Base-by-base conservation (phyloP, 768 basidiomycete species). In the Lentinus tigrinus region DNA sequence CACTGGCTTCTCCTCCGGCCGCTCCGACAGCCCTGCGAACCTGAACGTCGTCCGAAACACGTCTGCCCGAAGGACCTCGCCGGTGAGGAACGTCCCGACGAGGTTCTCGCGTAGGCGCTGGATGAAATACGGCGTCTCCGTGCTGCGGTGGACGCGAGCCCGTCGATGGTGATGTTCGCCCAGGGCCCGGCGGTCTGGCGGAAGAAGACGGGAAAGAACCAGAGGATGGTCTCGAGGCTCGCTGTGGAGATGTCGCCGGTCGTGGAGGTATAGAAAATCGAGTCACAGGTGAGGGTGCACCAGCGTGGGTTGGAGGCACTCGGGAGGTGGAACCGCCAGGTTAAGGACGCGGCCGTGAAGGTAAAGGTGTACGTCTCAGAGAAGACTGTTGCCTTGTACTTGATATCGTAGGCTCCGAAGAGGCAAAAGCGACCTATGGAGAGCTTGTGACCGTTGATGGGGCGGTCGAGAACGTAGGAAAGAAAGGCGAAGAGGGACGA, bases 201-300 rank as follows among this genome's bases (percentile, higher is more conserved):
- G 54, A 75, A 74, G 47, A 73, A 61, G 8, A 70, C 62, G 5
- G 79, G 79, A 62, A 77, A 74, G 54, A 80, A 59, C 69, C 73
- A 76, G 27, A 77, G 47, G 19, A 68, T 66, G 23, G 67, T 57
- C 19, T 67, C 50, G 10, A 74, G 17, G 14, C 44, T 37, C 4
- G 59, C 47, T 13, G 72, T 47, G 34, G 68, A 65, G 34, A 71
- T 49, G 58, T 69, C 56, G 47, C 57, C 67, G 17, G 64, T 60
- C 4, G 57, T 34, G 44, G 75, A 74, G 43, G 61, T 63, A 62
- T 74, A 76, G 36, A 74, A 65, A 40, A 73, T 68, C 40, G 69
- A 64, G 21, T 67, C 21, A 19, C 67, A 58, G 14, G 58, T 63
- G 42, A 75, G 52, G 8, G 73, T 69, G 14, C 71, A 52, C 67